Base-by-base conservation (phyloP, 2,329 filamentous ascomycete species). In the Fusarium pseudograminearum region DNA sequence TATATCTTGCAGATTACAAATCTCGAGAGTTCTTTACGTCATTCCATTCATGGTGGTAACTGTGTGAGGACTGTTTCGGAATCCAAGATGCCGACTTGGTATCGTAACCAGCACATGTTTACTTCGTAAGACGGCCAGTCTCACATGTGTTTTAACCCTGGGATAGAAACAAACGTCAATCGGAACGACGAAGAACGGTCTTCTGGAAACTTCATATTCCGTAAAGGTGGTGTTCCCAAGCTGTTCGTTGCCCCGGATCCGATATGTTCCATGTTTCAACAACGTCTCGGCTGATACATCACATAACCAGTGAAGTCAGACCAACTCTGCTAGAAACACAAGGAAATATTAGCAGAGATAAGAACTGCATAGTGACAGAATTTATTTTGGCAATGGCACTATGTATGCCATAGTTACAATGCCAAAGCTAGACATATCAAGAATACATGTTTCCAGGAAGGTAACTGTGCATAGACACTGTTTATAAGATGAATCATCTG, bases 51-150 rank as follows among this genome's bases (percentile, higher is more conserved):
- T 12, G 14, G 12, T 40, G 11, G 9, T 1, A 16, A 31, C 30
- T 31, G 57, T 63, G 47, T 30, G 57, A 63, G 15, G 18, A 22
- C 24, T 28, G 60, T 63, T 63, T 63, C 60, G 31, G 41, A 62
- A 55, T 18, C 20, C 33, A 34, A 31, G 38, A 47, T 60, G 24
- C 34, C 41, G 47, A 26, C n/a, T 56, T 56, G 34, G 41, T 56
- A 22, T 24, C 34, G 26, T 12, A 33, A 22, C 5, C 48, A 28
- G 33, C 7, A 30, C 16, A 18, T 16, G 33, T 41, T 28, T 51
- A n/a, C 34, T 30, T 28, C 18, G n/a, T 14, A 14, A 40, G 18
- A 40, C 20, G 15, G 9, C 18, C 18, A 51, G 48, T 51, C n/a
- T 28, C 48, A 41, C 16, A 14, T 44, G 20, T 18, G 44, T 61